Percentiles rank a stretch among this genome's conserved stretches.
phyloP scores from a whole-genome alignment of 805 yeast genomes.

The Sugiyamaella floridensis region DNA sequence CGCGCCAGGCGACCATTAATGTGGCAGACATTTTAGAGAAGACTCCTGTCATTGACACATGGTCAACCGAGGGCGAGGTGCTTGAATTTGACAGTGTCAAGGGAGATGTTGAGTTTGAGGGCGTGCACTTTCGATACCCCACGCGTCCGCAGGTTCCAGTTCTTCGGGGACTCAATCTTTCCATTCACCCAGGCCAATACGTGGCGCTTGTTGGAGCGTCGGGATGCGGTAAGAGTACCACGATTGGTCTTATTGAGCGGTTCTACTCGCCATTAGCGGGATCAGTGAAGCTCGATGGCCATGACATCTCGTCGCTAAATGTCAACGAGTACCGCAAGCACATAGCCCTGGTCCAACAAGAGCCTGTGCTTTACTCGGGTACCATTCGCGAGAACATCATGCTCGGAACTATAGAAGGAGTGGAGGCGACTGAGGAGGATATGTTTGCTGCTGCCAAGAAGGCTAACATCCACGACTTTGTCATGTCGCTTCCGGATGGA shows the following conservation, averaged over 20 bases:
- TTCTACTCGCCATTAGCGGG: constrained; percentile 47
- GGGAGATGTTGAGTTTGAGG: constrained; percentile 48
- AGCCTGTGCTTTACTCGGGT: constrained; percentile 51
- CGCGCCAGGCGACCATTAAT: constrained; percentile 32
- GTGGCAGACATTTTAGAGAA: constrained; percentile 29
- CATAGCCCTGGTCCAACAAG: constrained; percentile 58
- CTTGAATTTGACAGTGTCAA: constrained; percentile 27
- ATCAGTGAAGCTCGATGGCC: constrained; percentile 45
- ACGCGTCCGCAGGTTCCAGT: constrained; percentile 47
- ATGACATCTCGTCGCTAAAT: constrained; percentile 41
- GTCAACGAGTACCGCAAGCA: constrained; percentile 43
- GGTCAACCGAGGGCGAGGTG: constrained; percentile 24
- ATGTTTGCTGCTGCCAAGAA: constrained; percentile 41
- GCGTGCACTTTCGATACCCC: constrained; percentile 61
- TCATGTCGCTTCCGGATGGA: constrained; percentile 49
- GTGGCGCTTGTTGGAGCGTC: constrained; percentile 66
- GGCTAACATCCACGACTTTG: constrained; percentile 54
- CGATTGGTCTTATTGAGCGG: constrained; percentile 44
- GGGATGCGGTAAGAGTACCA: constrained; percentile 55
- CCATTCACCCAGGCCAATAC: constrained; percentile 41
- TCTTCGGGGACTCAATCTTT: constrained; percentile 43
- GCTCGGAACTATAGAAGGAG: constrained; percentile 38
- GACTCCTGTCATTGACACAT: constrained; percentile 30
- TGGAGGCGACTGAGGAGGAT: constrained; percentile 35
- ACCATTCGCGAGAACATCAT: constrained; percentile 48